Evolutionary conservation across 495 filamentous ascomycete genomes (phyloP).

Genomic region (Aspergillus leporis): DNA sequence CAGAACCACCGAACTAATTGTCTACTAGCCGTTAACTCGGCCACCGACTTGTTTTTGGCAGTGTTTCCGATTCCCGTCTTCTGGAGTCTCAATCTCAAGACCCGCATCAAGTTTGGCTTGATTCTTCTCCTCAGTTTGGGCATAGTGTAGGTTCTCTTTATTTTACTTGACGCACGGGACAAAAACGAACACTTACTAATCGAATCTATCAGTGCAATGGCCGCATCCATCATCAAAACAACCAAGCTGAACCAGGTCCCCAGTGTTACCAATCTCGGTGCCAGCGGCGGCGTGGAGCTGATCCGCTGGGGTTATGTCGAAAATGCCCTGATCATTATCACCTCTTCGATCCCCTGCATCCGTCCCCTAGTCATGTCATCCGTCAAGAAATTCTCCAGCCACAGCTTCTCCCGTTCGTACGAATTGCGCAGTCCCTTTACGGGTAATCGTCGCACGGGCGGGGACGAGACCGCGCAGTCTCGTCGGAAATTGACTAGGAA

Average conservation of each 20-base stretch:
- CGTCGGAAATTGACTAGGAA: constrained; percentile 13
- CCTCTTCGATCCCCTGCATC: constrained; percentile 37
- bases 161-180: neutral
- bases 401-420: constrained; percentile 29
- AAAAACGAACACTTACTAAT: too few relatives aligned
- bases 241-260: constrained; percentile 38
- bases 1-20: neutral
- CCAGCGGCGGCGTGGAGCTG: constrained; percentile 28
- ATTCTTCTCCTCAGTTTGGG: constrained; percentile 43
- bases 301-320: constrained; percentile 40
- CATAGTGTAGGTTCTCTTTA: constrained; percentile 29
- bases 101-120: constrained; percentile 40
- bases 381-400: constrained; percentile 40
- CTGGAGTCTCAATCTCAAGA: constrained; percentile 44
- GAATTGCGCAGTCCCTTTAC: constrained; percentile 32
- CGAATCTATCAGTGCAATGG: constrained; percentile 28
- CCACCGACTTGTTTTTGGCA: constrained; percentile 43
- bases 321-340: constrained; percentile 38
- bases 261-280: constrained; percentile 33
- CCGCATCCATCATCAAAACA: constrained; percentile 47
- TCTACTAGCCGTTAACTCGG: constrained; percentile 38
- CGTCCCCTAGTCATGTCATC: constrained; percentile 38
- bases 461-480: constrained; percentile 21
- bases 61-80: constrained; percentile 44
- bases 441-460: constrained; percentile 13